Evolutionary conservation across 441 rosid species (phyloP).

Genomic region (Erysimum cheiri): DNA sequence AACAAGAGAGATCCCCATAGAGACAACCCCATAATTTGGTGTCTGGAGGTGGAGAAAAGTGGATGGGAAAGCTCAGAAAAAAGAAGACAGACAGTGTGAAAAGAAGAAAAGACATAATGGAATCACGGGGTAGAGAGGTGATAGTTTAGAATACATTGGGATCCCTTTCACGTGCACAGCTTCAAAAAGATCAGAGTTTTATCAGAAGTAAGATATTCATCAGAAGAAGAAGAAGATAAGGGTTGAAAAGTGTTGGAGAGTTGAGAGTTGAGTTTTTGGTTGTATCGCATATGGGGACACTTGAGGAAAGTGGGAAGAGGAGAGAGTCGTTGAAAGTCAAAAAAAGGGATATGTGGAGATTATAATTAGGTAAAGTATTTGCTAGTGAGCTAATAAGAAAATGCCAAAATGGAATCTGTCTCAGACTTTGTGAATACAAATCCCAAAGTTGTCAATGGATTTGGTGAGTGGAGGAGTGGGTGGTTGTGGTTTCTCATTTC

Average conservation of each 20-base stretch:
- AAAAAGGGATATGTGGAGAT: constrained; percentile 24
- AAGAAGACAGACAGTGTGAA: constrained; percentile 37
- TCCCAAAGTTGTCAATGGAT: constrained; percentile 42
- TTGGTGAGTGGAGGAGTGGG: constrained; percentile 47
- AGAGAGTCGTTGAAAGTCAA: constrained; percentile 45
- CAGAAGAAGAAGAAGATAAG: constrained; percentile 39
- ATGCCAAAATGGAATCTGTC: constrained; percentile 39
- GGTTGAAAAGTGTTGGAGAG: constrained; percentile 9
- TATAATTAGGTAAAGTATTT: constrained; percentile 38
- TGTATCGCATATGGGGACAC: constrained; percentile 34
- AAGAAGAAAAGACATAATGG: constrained; percentile 43
- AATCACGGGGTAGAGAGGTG: constrained; percentile 44
- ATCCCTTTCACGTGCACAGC: constrained; percentile 44
- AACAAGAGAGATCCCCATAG: constrained; percentile 59
- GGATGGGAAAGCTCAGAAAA: constrained; percentile 14
- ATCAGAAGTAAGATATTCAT: constrained; percentile 23
- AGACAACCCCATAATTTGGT: constrained; percentile 57
- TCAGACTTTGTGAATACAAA: constrained; percentile 36
- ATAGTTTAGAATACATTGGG: constrained; percentile 39
- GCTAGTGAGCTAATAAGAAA: constrained; percentile 30
- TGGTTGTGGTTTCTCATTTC: constrained; percentile 41
- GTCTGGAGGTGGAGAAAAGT: constrained; percentile 20
- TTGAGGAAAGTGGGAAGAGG: constrained; percentile 34
- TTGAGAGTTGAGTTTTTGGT: constrained; percentile 40
- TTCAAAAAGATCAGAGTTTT: constrained; percentile 32